Conservation (phyloP, 345 rosid species). For the Pseudoturritis turrita region DNA sequence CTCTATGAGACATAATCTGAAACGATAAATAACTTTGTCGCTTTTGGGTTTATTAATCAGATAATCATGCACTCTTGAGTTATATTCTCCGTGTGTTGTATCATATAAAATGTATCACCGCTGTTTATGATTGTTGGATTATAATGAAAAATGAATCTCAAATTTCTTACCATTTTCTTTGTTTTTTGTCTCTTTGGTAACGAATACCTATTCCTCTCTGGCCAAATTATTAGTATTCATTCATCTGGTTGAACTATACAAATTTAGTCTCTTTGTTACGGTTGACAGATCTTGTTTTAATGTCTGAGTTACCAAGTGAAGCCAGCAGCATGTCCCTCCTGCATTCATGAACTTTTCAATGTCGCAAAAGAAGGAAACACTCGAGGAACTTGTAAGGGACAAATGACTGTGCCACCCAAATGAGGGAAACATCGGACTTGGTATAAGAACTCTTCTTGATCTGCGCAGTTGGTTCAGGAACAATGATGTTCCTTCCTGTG, state of each 20-base stretch:
- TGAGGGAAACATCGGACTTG: conserved; percentile 70
- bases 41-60: background rate
- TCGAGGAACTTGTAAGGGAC: conserved; percentile 62
- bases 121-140: background rate
- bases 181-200: background rate
- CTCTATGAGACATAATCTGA: background rate
- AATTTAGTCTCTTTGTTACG: background rate
- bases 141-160: background rate
- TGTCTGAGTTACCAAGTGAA: conserved; percentile 38
- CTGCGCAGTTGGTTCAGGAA: conserved; percentile 75
- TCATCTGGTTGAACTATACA: background rate
- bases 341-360: conserved; percentile 75
- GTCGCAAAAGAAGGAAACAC: conserved; percentile 78
- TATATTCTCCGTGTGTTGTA: background rate
- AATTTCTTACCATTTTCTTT: too few relatives aligned
- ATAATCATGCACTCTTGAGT: background rate
- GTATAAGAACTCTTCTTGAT: conserved; percentile 77
- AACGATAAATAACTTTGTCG: too few relatives aligned
- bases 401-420: conserved; percentile 61
- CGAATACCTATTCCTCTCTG: background rate
- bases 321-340: conserved; percentile 46
- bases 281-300: conserved; percentile 9
- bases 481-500: conserved; percentile 67
- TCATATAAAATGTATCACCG: background rate
- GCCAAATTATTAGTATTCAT: background rate